These are phyloP conservation scores for Novymonas esmeraldas DNA, from an alignment of 208 protist species.

Conservation along the genomic window DNA sequence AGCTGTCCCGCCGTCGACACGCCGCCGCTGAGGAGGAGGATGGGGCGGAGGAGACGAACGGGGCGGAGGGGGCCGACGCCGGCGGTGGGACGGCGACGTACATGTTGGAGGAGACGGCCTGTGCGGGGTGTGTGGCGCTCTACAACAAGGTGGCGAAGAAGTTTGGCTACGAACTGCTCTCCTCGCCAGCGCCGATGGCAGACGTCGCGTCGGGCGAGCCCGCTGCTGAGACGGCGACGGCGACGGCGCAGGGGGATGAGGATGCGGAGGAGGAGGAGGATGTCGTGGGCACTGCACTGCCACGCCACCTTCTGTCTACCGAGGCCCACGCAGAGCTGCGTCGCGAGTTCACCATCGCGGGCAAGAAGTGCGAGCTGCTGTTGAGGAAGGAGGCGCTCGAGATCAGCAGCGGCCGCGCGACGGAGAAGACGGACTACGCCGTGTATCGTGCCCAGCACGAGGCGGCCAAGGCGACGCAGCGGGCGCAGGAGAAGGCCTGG, in stretches of 20 bases:
- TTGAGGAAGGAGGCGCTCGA: constrained; percentile 80
- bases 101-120: constrained; percentile 57
- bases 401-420: constrained; percentile 56
- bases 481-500: constrained; percentile 46
- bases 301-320: constrained; percentile 44
- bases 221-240: no score
- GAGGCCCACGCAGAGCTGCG: constrained; percentile 61
- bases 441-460: constrained; percentile 51
- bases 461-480: constrained; percentile 38
- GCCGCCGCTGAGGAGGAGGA: constrained; percentile 17
- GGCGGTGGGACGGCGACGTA: constrained; percentile 20
- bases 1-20: constrained; percentile 22
- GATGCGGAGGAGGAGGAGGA: constrained; percentile 30
- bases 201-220: no score
- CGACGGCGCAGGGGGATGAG: not conserved
- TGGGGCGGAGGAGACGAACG: no score
- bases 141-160: constrained; percentile 79
- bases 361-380: constrained; percentile 65
- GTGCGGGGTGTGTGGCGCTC: constrained; percentile 70
- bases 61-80: no score
- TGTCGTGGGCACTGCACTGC: constrained; percentile 32
- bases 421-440: constrained; percentile 51
- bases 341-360: constrained; percentile 45
- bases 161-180: constrained; percentile 50
- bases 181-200: constrained; percentile 16